Evolutionary conservation across 2,329 filamentous ascomycete genomes (phyloP), one percentile per base, ranked within the genome.

Genomic region (Colletotrichum australisinense): DNA sequence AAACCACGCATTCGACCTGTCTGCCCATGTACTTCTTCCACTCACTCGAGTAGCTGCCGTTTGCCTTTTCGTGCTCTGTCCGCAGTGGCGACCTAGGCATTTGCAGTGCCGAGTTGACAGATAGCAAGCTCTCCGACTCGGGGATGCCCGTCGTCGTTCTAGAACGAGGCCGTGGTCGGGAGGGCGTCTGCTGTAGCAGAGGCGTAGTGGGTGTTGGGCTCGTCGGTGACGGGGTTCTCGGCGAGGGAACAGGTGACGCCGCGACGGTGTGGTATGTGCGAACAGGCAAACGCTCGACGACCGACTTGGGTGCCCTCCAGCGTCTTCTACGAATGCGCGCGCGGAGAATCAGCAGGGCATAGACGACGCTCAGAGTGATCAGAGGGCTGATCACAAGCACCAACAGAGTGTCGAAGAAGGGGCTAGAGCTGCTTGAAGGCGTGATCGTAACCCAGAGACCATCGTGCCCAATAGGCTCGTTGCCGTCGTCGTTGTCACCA

Each of bases 381-480:
- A 99, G 84, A 8, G 97, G 97, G 79, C 95, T 98, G 67, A 98
- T 92, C 38, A 99, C 95, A n/a, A 99, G 87, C 9, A 99, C 95
- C n/a, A 98, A 87, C 3, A 99, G 88, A 0, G 96, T 98, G 80
- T 99, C 97, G 77, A 98, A 95, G 85, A 99, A 98, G 0, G 97
- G 95, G 77, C 93, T 97, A 5, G 93, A 93, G 75, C 95, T 96
- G 82, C 91, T 96, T 0, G 95, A 95, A 1, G 95, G 97, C 1
- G 95, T 97, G 68, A 99, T 91, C 8, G 97, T 98, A n/a, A 99
- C 95, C 95, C 95, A 98, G 5, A 99, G 89, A 2, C 95, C 96
- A 77, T 97, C 92, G 75, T 92, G 92, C 14, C 87, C 85, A 49
- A 87, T 84, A 19, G 75, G 82, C 32, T 84, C 79, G 58, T 78